Evolutionary conservation across 2,329 filamentous ascomycete genomes (phyloP), one percentile per base, ranked within the genome.

Genomic region (Aspergillus phoenicis): DNA sequence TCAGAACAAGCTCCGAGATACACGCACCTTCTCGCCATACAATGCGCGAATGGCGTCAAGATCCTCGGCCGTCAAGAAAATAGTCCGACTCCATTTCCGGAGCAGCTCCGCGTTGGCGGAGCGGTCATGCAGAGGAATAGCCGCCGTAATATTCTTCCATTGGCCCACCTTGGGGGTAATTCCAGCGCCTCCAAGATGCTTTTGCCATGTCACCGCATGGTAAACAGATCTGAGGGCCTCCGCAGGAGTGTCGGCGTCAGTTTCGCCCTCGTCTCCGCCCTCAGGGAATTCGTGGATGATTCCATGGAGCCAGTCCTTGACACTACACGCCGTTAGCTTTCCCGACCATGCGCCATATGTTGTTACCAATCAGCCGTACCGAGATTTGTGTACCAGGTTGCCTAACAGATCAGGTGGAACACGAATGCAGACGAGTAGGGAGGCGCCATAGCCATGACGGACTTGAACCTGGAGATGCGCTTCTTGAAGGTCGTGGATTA

Each of bases 281-380:
- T 87, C 85, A 0, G 94, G 94, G 38, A 92, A 88, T 20, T 87
- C 85, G 53, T 90, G 85, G 64, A 92, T 89, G 58, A 97, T 89
- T 56, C 93, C 93, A 73, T 95, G 90, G 36, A 98, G 86, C 92
- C 93, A 99, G 78, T 98, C 95, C 73, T 93, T 91, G 17, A 97
- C 88, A 65, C 95, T 90, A 60, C 7, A 53, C 2, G 7, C 5
- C n/a, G 17, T 65, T 24, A 64, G 51, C 17, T 8, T 33, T 53
- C 3, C 10, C 20, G 20, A 41, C 15, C 15, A 38, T n/a, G 43
- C 24, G 5, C 24, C n/a, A 47, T 11, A 5, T n/a, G 17, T 47
- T 17, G 41, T 28, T 8, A 13, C n/a, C 43, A 6, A n/a, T 57
- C 49, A 52, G 11, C 24, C 70, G 38, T 73, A 87, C 87, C 87